Conservation (phyloP, 139 green algal species). For the Asterochloris erici region DNA sequence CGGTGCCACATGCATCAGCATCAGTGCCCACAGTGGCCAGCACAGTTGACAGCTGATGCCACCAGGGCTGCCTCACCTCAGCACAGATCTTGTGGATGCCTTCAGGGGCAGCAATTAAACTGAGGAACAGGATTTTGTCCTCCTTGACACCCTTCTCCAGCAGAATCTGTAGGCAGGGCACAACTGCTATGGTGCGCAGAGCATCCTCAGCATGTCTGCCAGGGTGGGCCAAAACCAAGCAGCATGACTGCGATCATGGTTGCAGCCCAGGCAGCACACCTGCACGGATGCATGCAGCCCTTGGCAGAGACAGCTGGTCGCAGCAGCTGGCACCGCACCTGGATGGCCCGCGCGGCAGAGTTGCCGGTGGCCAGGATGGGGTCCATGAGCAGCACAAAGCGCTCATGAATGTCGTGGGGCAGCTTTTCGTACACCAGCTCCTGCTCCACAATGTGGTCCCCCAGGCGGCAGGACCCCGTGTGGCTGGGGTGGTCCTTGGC, state of each 20-base stretch:
- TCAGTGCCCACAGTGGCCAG: too few relatives aligned
- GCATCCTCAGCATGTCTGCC: background rate
- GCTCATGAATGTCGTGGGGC: conserved; percentile 87
- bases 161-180: conserved; percentile 62
- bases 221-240: background rate
- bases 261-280: background rate
- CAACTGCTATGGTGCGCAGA: background rate
- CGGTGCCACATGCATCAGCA: conserved; percentile 44
- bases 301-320: background rate
- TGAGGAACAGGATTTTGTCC: conserved; percentile 89
- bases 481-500: background rate
- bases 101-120: conserved; percentile 89
- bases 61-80: background rate
- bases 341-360: conserved; percentile 63
- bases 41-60: too few relatives aligned
- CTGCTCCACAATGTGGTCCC: conserved; percentile 42
- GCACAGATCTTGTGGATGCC: conserved; percentile 80
- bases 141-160: conserved; percentile 83
- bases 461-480: conserved; percentile 20
- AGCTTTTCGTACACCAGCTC: conserved; percentile 97
- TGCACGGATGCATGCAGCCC: background rate
- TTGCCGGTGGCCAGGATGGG: conserved; percentile 82
- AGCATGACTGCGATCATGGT: background rate
- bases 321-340: conserved; percentile 36
- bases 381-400: conserved; percentile 94